These are phyloP conservation scores for Mycena maculata DNA, from an alignment of 768 basidiomycete species.

Conservation along the genomic window DNA sequence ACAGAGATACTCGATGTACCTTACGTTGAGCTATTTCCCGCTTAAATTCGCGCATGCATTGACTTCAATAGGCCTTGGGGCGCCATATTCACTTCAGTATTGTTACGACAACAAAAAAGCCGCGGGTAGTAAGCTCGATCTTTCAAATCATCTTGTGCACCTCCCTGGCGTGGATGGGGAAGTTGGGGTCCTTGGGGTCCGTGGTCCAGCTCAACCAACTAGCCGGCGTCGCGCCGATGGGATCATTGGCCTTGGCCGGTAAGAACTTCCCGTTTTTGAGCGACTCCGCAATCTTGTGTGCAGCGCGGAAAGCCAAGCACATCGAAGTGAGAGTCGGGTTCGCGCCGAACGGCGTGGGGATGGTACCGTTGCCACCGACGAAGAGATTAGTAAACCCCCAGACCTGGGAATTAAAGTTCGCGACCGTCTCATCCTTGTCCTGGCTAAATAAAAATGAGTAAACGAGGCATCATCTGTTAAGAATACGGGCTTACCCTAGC, in stretches of 20 bases:
- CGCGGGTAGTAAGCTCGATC: too few relatives aligned
- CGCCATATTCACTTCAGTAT: too few relatives aligned
- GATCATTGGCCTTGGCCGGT: not conserved
- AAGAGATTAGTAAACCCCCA: slow-evolving; percentile 43
- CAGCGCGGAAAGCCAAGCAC: slow-evolving; percentile 13
- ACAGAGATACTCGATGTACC: too few relatives aligned
- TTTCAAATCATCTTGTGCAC: not conserved
- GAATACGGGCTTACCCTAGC: not conserved
- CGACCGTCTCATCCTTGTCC: slow-evolving; percentile 32
- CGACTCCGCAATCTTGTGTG: slow-evolving; percentile 1
- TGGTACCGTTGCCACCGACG: slow-evolving; percentile 45
- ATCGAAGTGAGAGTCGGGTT: slow-evolving; percentile 32
- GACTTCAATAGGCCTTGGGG: too few relatives aligned
- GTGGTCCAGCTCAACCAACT: slow-evolving; percentile 17
- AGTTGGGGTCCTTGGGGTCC: slow-evolving; percentile 3
- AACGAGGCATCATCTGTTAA: not conserved
- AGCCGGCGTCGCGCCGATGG: not conserved
- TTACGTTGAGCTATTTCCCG: too few relatives aligned
- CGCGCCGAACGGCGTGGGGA: slow-evolving; percentile 37
- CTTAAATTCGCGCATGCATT: too few relatives aligned
- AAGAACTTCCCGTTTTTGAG: not conserved
- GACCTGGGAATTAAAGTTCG: slow-evolving; percentile 37
- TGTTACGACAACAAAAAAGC: too few relatives aligned
- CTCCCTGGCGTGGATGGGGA: slow-evolving; percentile 6
- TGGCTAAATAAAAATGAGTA: not conserved